phyloP scores from a whole-genome alignment of 805 yeast species.

The Priceomyces haplophilus region DNA sequence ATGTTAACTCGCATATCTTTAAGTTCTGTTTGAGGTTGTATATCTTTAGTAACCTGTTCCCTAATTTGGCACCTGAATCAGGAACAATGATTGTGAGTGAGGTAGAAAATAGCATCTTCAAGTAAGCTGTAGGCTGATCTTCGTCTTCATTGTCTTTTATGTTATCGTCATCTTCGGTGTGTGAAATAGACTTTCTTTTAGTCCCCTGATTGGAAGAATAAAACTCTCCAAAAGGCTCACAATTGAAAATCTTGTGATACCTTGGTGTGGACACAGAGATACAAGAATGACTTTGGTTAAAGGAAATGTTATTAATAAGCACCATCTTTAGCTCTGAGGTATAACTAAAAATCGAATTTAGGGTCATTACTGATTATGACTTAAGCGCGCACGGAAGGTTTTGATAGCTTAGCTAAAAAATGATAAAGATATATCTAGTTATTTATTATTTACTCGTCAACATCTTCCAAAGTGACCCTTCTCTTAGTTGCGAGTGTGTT shows the following conservation, averaged over 20 bases:
- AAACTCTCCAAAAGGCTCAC: constrained; percentile 47
- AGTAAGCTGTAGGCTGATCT: constrained; percentile 26
- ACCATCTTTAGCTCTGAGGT: constrained; percentile 12
- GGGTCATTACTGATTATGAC: neutral
- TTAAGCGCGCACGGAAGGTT: constrained; percentile 3
- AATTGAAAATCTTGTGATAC: constrained; percentile 38
- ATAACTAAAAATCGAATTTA: neutral
- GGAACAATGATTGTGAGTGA: constrained; percentile 42
- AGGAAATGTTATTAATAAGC: constrained; percentile 34
- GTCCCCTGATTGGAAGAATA: constrained; percentile 22
- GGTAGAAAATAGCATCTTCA: constrained; percentile 41
- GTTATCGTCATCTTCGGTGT: constrained; percentile 3
- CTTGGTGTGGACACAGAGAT: constrained; percentile 33
- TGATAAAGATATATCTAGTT: neutral
- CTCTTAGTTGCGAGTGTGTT: constrained; percentile 23
- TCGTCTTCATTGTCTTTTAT: constrained; percentile 7
- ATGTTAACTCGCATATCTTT: constrained; percentile 81
- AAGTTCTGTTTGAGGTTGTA: constrained; percentile 40
- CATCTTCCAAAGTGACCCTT: constrained; percentile 41
- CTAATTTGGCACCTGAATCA: constrained; percentile 15
- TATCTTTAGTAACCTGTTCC: constrained; percentile 34
- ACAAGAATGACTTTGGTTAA: constrained; percentile 43
- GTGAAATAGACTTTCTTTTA: constrained; percentile 12
- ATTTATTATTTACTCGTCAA: constrained; percentile 23
- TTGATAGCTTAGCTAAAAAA: too few relatives aligned